Base-by-base conservation (phyloP, 192 early-diverging fungal genomes). In the Oehlia diaphana region DNA sequence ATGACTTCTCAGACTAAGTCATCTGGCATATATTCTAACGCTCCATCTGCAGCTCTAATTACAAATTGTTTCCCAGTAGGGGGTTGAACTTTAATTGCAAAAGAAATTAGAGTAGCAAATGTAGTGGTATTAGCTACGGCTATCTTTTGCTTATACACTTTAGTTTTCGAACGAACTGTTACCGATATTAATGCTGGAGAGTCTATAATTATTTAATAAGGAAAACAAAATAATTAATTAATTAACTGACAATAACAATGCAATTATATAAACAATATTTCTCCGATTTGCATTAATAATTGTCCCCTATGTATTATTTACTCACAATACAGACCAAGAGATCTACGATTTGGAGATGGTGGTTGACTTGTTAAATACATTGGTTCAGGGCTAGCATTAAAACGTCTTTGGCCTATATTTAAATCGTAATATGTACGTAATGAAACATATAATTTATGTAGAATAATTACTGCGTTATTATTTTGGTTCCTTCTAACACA, bases 11-110 rank as follows among this genome's bases (percentile, higher is more conserved):
- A 31, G 1, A 78, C 65, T 1, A 78, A 28, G 37, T 78, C 76
- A n/a, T 13, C 37, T 2, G 76, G 76, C 16, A 78, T 67, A 50
- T 67, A 78, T 42, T 78, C 76, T 1, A 78, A 35, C 19, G 65
- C 21, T 1, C 47, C 65, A 68, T 78, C 76, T 14, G 62, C 33
- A 13, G 76, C 28, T 50, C 44, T n/a, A 21, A 78, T 78, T 3
- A 78, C 76, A 68, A 78, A 78, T 68, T 78, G 76, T 50, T 78
- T 78, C 4, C 65, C 44, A n/a, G 42, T 0, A 0, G 76, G 76
- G 5, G 76, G 64, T 0, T 28, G 5, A 2, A 65, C 65, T 42
- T 76, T 76, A 21, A 67, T 78, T 5, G 76, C 76, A 31, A 78
- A 78, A 4, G 76, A 6, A 50, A 78, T 14, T 35, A 78, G 5